Base-by-base conservation (phyloP, 176 grass and related monocot genomes). In the Areca catechu region DNA sequence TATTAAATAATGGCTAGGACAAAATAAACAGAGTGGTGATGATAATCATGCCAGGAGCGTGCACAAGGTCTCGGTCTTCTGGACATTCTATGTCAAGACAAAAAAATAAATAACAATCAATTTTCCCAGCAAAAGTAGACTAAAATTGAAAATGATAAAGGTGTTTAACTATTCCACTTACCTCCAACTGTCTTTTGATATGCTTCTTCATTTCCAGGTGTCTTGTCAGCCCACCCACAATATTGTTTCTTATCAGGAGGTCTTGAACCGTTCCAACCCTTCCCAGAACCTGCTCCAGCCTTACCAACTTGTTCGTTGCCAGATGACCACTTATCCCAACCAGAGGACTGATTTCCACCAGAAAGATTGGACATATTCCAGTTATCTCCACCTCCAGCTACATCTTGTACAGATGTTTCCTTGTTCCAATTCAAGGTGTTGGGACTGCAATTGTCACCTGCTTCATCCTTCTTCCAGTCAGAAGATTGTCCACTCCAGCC, bases 281-380 rank as follows among this genome's bases (percentile, higher is more conserved):
- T 5, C 34, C 1, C 9, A 12, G 34, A 43, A 43, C 34, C 34
- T 43, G 34, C 34, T 43, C 34, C 34, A 43, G 34, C 34, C 14
- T 43, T 43, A 43, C 9, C 34, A 10, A 12, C 34, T 43, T 43
- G 34, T 43, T 43, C 34, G 14, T 43, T 43, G 34, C 34, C 34
- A 16, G 82, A 70, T 48, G 66, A 54, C 48, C 61, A 62, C 61
- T 75, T 84, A 71, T 79, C 61, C 34, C 9, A 14, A 71, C 51
- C 49, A 62, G 19, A 53, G 37, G 76, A 67, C 21, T 71, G 79
- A 16, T 61, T 49, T 37, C 51, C 14, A 19, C 22, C 54, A 66
- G 69, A 43, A 64, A 23, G 54, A 52, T 65, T 71, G 48, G 68
- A 47, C 16, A 56, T 3, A 3, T 72, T 79, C 69, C 69, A 79